Conservation (phyloP, 176 grass and related monocot genomes). For the Rhynchospora breviuscula region DNA sequence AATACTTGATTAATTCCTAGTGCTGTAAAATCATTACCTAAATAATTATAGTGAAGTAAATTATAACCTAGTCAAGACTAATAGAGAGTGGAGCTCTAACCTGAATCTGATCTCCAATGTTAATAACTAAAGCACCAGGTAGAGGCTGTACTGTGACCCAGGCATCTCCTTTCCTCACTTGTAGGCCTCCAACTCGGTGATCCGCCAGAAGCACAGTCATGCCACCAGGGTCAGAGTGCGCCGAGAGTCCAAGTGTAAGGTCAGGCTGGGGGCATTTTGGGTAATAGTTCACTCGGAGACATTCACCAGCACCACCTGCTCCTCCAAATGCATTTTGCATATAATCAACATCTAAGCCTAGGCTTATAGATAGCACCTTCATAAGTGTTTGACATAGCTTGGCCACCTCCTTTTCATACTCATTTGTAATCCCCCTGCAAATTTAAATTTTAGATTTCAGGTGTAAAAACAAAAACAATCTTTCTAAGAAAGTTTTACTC, state of each 20-base stretch:
- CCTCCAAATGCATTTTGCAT: constrained; percentile 58
- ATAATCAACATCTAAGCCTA: constrained; percentile 55
- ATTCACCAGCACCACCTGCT: constrained; percentile 27
- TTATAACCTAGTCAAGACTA: not conserved
- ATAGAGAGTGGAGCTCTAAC: not conserved
- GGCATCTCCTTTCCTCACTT: constrained; percentile 50
- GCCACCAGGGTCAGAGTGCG: constrained; percentile 72
- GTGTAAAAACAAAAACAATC: not conserved
- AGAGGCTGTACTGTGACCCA: constrained; percentile 76
- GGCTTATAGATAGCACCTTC: constrained; percentile 53
- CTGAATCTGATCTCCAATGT: constrained; percentile 90
- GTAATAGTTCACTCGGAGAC: constrained; percentile 82
- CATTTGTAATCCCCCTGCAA: constrained; percentile 42
- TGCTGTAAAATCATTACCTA: not conserved
- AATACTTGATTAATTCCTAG: not conserved
- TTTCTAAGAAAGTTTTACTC: not conserved
- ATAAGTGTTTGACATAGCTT: constrained; percentile 51
- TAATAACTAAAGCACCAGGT: constrained; percentile 60
- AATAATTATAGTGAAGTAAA: not conserved
- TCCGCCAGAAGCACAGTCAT: constrained; percentile 78
- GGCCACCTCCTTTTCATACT: constrained; percentile 55
- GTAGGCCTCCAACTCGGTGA: constrained; percentile 63
- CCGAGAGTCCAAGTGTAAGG: constrained; percentile 79
- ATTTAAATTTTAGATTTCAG: not conserved
- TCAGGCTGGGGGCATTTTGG: constrained; percentile 91